Evolutionary conservation across 768 basidiomycete species (phyloP).

Genomic region (Kwoniella bestiolae): DNA sequence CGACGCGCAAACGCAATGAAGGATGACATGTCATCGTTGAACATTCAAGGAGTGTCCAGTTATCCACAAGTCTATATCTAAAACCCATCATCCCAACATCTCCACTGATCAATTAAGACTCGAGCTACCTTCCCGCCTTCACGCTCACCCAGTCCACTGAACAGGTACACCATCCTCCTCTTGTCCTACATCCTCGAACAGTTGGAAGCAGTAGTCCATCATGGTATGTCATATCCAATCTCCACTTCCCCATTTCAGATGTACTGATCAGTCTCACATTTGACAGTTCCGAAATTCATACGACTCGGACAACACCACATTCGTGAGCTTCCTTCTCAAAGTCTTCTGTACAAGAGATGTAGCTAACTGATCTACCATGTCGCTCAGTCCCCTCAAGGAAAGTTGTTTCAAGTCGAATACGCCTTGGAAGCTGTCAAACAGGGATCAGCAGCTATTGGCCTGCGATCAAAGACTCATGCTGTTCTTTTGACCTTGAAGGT

Average conservation of each 20-base stretch:
- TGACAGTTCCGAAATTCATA: constrained; percentile 77
- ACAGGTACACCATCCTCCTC: no score
- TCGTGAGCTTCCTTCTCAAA: constrained; percentile 55
- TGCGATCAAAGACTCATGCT: constrained; percentile 93
- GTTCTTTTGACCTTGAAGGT: constrained; percentile 92
- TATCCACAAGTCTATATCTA: background rate
- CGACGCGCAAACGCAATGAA: background rate
- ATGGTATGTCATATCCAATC: constrained; percentile 17
- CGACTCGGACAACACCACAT: constrained; percentile 90
- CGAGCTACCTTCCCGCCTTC: background rate
- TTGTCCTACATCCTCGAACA: background rate
- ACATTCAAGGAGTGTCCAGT: background rate
- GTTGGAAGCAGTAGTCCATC: background rate
- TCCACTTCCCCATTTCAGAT: background rate
- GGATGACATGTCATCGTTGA: constrained; percentile 6
- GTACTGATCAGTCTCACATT: background rate
- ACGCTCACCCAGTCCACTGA: no score
- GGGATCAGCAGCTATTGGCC: constrained; percentile 96
- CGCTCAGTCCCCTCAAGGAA: constrained; percentile 73
- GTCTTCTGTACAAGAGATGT: background rate
- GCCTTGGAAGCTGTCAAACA: constrained; percentile 99
- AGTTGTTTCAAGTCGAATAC: constrained; percentile 97
- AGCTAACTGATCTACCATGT: background rate
- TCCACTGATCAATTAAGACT: background rate
- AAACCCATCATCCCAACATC: background rate